Conservation (phyloP, 768 basidiomycete species). For the Leccinum uliginosum region DNA sequence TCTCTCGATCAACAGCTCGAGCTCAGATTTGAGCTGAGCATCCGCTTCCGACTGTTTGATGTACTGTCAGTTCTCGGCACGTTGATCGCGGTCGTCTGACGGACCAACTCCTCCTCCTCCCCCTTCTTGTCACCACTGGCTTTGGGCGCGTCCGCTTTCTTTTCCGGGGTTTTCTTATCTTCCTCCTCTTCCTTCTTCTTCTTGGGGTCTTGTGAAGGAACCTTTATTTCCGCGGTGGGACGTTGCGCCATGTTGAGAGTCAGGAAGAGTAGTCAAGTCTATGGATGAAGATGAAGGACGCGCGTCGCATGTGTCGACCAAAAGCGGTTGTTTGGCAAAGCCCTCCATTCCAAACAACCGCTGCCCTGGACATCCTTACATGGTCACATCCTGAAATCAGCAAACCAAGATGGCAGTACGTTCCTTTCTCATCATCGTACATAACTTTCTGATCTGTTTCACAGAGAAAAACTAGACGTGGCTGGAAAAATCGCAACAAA, state of each 20-base stretch:
- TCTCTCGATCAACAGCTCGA: conserved; percentile 96
- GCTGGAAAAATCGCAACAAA: conserved; percentile 3
- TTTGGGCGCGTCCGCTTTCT: conserved; percentile 56
- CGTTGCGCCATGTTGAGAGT: conserved; percentile 51
- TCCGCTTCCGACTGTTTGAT: conserved; percentile 85
- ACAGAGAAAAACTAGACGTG: conserved; percentile 19
- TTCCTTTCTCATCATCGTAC: background rate
- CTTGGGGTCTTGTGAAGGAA: conserved; percentile 71
- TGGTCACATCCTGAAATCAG: background rate
- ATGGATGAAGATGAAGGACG: conserved; percentile 19
- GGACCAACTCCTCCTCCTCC: conserved; percentile 72
- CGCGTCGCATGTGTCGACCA: conserved; percentile 25
- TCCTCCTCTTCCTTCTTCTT: conserved; percentile 54
- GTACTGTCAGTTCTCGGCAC: conserved; percentile 5
- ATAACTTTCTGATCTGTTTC: background rate
- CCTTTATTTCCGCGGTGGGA: conserved; percentile 55
- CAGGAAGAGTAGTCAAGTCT: conserved; percentile 5
- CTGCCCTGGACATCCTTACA: background rate
- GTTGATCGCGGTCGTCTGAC: conserved; percentile 30
- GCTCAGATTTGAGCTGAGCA: conserved; percentile 83
- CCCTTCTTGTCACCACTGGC: conserved; percentile 48
- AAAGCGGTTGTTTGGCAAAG: conserved; percentile 30
- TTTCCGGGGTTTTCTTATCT: conserved; percentile 39
- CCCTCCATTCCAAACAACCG: conserved; percentile 31
- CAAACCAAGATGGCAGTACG: conserved; percentile 17